phyloP scores from a whole-genome alignment of 352 stramenopile genomes.

The Pythium aristosporum region DNA sequence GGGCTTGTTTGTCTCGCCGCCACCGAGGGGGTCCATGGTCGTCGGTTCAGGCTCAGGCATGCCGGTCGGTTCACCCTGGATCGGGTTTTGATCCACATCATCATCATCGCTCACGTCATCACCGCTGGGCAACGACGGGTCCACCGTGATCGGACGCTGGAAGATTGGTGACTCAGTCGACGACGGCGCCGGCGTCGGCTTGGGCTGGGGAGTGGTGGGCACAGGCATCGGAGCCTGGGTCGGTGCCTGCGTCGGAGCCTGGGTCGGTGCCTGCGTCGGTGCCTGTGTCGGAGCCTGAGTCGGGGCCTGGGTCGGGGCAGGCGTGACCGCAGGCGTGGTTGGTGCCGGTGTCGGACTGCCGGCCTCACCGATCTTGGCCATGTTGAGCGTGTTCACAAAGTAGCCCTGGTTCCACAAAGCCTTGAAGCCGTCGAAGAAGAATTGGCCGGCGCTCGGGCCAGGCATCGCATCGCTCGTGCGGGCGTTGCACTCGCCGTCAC shows the following conservation, averaged over 20 bases:
- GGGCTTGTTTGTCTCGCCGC: background rate
- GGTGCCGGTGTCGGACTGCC: background rate
- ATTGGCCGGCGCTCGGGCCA: conserved; percentile 45
- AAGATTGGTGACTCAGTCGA: conserved; percentile 7
- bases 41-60: background rate
- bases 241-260: too few relatives aligned
- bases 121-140: background rate
- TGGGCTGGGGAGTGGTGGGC: conserved; percentile 1
- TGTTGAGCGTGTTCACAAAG: conserved; percentile 38
- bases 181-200: background rate
- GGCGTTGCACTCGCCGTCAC: conserved; percentile 53
- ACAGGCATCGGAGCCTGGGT: background rate
- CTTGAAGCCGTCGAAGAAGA: conserved; percentile 55
- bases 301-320: too few relatives aligned
- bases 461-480: conserved; percentile 33
- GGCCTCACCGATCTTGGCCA: conserved; percentile 12
- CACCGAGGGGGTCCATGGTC: background rate
- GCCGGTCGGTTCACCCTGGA: background rate
- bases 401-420: conserved; percentile 73
- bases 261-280: background rate
- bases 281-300: conserved; percentile 2
- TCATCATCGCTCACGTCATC: background rate
- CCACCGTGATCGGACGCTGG: conserved; percentile 3
- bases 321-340: conserved; percentile 6
- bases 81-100: background rate